phyloP scores from a whole-genome alignment of 75 land plant genomes.

The Picea sitchensis region DNA sequence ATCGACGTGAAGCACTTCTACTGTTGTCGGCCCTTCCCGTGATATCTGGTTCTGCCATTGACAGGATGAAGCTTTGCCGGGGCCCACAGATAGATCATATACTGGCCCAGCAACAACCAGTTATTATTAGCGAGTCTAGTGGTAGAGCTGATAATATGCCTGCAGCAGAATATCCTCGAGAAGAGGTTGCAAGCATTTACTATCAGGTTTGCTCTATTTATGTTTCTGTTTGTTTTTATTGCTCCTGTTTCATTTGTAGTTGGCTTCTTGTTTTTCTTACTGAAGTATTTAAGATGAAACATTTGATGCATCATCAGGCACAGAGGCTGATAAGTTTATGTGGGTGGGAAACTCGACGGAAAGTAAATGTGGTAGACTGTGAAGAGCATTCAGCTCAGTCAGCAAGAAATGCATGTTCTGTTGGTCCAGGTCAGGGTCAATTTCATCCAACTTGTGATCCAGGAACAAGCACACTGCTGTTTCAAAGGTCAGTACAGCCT shows the following conservation, averaged over 20 bases:
- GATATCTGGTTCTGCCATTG: slow-evolving; percentile 73
- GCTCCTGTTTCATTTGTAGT: neutral
- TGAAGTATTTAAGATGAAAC: neutral
- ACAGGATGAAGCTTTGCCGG: slow-evolving; percentile 61
- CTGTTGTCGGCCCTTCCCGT: slow-evolving; percentile 76
- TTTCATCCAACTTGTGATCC: slow-evolving; percentile 24
- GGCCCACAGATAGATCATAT: slow-evolving; percentile 72
- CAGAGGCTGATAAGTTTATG: slow-evolving; percentile 90
- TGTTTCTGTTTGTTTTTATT: neutral
- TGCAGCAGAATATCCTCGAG: slow-evolving; percentile 32
- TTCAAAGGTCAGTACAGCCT: slow-evolving; percentile 27
- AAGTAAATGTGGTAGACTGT: slow-evolving; percentile 78
- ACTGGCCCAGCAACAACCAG: slow-evolving; percentile 43
- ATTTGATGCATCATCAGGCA: slow-evolving; percentile 42
- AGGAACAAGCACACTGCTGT: slow-evolving; percentile 37
- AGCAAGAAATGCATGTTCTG: slow-evolving; percentile 61
- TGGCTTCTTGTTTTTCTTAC: neutral
- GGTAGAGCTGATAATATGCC: slow-evolving; percentile 27
- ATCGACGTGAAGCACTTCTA: slow-evolving; percentile 88
- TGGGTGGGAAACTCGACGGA: slow-evolving; percentile 97
- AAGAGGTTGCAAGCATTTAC: slow-evolving; percentile 30
- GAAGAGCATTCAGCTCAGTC: slow-evolving; percentile 91
- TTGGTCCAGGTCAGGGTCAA: slow-evolving; percentile 35
- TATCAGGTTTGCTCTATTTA: slow-evolving; percentile 42
- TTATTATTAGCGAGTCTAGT: slow-evolving; percentile 30